Percentiles rank a stretch among this genome's conserved stretches.
These are phyloP conservation scores for Neckera pumila DNA, from an alignment of 225 moss, liverwort and hornwort species.

Conservation along the genomic window DNA sequence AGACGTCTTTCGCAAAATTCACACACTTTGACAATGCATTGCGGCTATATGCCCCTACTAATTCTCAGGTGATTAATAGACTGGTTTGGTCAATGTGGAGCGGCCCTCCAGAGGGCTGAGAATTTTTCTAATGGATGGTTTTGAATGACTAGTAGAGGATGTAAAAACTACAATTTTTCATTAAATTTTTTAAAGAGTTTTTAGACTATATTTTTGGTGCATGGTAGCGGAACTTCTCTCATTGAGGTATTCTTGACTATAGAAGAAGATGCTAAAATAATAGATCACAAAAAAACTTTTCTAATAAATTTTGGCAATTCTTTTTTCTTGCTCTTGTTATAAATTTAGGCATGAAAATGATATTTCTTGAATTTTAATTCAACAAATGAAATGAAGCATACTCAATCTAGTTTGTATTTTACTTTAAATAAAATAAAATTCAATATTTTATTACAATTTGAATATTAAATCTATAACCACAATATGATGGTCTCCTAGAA, in stretches of 20 bases:
- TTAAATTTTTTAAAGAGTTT: background rate
- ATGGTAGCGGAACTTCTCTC: rapidly evolving
- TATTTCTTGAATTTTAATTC: background rate
- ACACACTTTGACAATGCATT: too few species aligned
- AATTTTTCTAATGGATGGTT: too few species aligned
- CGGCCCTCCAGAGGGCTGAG: too few species aligned
- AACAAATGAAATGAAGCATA: background rate
- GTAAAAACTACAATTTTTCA: background rate
- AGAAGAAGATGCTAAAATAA: background rate
- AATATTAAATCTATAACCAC: background rate
- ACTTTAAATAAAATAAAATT: background rate
- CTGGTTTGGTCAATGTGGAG: too few species aligned
- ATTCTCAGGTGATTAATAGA: too few species aligned
- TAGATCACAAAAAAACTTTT: rapidly evolving
- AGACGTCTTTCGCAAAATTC: too few species aligned
- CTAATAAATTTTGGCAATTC: background rate
- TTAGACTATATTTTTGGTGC: background rate
- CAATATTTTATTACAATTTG: background rate
- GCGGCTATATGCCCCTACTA: too few species aligned
- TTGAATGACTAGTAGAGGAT: background rate
- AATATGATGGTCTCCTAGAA: rapidly evolving
- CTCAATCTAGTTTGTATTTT: rapidly evolving
- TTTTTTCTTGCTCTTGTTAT: background rate
- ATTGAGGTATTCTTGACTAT: background rate
- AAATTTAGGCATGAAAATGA: background rate